phyloP scores from a whole-genome alignment of 164 flowering plant species.

The Akebia trifoliata region DNA sequence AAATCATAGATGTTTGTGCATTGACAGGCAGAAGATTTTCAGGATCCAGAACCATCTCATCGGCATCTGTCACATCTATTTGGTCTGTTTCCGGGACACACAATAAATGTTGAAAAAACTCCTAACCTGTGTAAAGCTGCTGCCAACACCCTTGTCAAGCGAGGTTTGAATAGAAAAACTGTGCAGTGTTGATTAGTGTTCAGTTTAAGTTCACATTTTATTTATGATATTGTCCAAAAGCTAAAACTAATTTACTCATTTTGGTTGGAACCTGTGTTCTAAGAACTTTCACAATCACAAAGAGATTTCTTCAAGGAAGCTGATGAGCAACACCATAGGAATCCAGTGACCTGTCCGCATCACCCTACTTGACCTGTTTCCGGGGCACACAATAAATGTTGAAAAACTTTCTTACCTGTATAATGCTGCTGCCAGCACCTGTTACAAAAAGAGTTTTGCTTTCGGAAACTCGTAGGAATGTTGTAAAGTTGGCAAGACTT shows the following conservation, averaged over 20 bases:
- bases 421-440: conserved; percentile 77
- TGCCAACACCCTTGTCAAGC: conserved; percentile 57
- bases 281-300: too few relatives aligned
- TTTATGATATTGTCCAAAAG: not conserved
- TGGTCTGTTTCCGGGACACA: conserved; percentile 90
- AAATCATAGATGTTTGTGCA: conserved; percentile 1
- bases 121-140: conserved; percentile 89
- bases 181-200: not conserved
- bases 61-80: conserved; percentile 88
- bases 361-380: conserved; percentile 83
- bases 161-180: conserved; percentile 47
- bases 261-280: too few relatives aligned
- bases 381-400: conserved; percentile 75
- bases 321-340: too few relatives aligned
- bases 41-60: conserved; percentile 80
- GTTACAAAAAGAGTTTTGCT: conserved; percentile 76
- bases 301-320: too few relatives aligned
- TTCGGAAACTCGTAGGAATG: too few relatives aligned
- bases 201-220: not conserved
- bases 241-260: not conserved
- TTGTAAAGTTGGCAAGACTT: too few relatives aligned
- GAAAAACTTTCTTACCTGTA: conserved; percentile 72
- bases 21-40: conserved; percentile 76
- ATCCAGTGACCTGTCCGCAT: too few relatives aligned
- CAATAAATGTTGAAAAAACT: conserved; percentile 59